Base-by-base conservation (phyloP, 2,329 filamentous ascomycete genomes). In the Ophiocordyceps camponoti-floridani region DNA sequence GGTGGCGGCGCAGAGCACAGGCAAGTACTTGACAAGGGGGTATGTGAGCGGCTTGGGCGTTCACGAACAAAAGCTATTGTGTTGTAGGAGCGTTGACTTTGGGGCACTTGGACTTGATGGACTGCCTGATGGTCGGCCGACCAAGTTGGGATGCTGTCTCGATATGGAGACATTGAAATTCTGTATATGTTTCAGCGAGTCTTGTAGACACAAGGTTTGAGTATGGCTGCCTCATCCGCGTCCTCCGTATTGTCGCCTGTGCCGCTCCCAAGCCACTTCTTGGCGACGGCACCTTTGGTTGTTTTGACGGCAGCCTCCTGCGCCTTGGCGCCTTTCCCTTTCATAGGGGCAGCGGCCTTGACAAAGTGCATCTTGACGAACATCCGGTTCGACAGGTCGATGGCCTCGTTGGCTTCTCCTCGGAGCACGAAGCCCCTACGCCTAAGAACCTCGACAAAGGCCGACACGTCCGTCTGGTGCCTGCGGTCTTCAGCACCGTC, bases 201-300 rank as follows among this genome's bases (percentile, higher is more conserved):
- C 68, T 96, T 96, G 64, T 96, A 96, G 49, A 96, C 78, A 66
- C 91, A 96, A 16, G 91, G 91, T 69, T 96, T 96, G 53, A 98
- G 62, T 46, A 89, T 70, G 30, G 59, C 63, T 44, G 67, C 66
- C 58, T 81, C 84, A 52, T 81, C 77, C 5, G 69, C 70, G 51
- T 79, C 77, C 49, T 75, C 72, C 48, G 77, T 72, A 46, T 74
- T 65, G 13, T 73, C 73, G 46, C 74, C 64, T 31, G 48, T 48
- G 12, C 69, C 72, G 27, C 68, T 67, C 45, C 67, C 40, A 23
- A 26, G 40, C 40, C 40, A 28, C 13, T 27, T 67, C 45, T 68
- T 69, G 8, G 69, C 65, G 19, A 67, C 67, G 51, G 81, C 77
- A 47, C 79, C 65, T 52, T 64, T 67, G 54, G 63, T 69, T 50